Conservation (phyloP, 345 rosid genomes). For the Hypericum perforatum region DNA sequence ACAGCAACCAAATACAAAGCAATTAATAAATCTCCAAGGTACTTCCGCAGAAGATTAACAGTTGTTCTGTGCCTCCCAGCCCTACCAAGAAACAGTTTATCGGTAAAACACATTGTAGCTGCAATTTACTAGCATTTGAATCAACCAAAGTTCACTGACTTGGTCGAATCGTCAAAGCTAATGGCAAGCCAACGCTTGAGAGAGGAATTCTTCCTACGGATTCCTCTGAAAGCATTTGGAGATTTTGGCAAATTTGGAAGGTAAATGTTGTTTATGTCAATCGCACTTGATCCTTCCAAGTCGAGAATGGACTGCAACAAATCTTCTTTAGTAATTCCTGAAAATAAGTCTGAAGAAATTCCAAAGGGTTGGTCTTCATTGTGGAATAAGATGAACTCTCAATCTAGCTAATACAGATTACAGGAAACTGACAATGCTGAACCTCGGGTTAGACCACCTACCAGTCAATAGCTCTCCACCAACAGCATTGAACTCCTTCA, state of each 20-base stretch:
- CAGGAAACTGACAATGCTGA: conserved; percentile 1
- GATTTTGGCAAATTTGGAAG: conserved; percentile 75
- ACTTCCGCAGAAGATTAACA: conserved; percentile 66
- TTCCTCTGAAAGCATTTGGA: conserved; percentile 76
- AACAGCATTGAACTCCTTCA: conserved; percentile 47
- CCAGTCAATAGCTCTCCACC: conserved; percentile 61
- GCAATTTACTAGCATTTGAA: too few relatives aligned
- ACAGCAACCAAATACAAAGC: conserved; percentile 56
- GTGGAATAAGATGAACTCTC: not conserved
- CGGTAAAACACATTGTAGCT: not conserved
- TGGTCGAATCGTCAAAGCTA: conserved; percentile 71
- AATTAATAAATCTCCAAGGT: conserved; percentile 80
- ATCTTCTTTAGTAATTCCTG: conserved; percentile 36
- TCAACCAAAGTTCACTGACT: conserved; percentile 31
- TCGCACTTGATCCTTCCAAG: conserved; percentile 40
- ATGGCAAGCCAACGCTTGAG: conserved; percentile 81
- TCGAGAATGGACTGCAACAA: conserved; percentile 50
- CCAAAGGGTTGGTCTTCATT: conserved; percentile 11
- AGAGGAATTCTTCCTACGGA: conserved; percentile 50
- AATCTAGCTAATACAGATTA: conserved; percentile 1
- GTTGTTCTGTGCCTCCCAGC: conserved; percentile 48
- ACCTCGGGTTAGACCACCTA: conserved; percentile 24
- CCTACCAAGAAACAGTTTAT: conserved; percentile 29
- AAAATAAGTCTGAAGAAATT: conserved; percentile 44
- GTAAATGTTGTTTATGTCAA: conserved; percentile 42